phyloP scores from a whole-genome alignment of 371 early-diverging fungal species.

The Mucor velutinosus region DNA sequence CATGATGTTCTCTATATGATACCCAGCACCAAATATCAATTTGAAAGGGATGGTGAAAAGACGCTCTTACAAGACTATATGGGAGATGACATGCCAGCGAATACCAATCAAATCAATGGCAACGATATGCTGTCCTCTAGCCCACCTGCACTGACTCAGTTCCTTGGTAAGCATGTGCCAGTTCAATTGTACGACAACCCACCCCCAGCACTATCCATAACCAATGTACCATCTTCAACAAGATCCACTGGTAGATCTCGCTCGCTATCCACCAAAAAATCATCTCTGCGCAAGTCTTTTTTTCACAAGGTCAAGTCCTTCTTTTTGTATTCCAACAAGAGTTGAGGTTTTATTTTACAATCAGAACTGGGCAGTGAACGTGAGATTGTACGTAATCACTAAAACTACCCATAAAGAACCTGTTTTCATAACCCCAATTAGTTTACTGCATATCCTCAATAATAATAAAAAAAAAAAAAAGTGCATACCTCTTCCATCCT shows the following conservation, averaged over 20 bases:
- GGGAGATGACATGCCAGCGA: not conserved
- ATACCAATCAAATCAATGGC: not conserved
- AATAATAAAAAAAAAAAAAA: not conserved
- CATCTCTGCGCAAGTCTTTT: not conserved
- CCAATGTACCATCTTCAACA: not conserved
- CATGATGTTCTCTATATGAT: slow-evolving; percentile 2
- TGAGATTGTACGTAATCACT: slow-evolving; percentile 51
- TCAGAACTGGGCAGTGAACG: slow-evolving; percentile 52
- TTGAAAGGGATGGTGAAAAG: slow-evolving; percentile 5
- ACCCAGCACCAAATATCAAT: slow-evolving; percentile 7
- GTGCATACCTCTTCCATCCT: slow-evolving; percentile 50
- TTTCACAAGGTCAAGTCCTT: not conserved
- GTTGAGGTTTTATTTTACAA: slow-evolving; percentile 36
- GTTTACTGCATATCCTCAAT: not conserved
- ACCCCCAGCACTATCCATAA: not conserved
- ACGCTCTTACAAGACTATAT: not conserved
- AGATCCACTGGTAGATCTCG: not conserved
- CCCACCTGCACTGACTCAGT: not conserved
- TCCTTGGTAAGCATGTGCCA: not conserved
- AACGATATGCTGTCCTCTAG: not conserved
- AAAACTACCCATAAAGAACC: slow-evolving; percentile 55
- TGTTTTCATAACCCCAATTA: slow-evolving; percentile 9
- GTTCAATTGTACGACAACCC: not conserved
- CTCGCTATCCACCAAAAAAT: not conserved
- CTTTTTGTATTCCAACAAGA: not conserved